These are phyloP conservation scores for Mycocentrospora acerina DNA, from an alignment of 2,329 filamentous ascomycete species.

Conservation along the genomic window DNA sequence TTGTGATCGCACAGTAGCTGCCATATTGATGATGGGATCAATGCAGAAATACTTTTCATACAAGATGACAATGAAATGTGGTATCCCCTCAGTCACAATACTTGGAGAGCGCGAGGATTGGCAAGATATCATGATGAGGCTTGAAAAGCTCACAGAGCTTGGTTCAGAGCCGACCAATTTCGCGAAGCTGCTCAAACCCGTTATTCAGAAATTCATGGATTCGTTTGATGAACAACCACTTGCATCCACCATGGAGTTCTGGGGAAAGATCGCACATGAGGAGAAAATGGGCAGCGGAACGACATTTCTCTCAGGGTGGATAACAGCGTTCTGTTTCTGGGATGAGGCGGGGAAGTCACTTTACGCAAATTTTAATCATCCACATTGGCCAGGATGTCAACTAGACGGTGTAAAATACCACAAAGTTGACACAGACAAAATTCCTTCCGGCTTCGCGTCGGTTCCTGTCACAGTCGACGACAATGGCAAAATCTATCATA, in stretches of 20 bases:
- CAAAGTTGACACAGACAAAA: slow-evolving; percentile 4
- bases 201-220: slow-evolving; percentile 13
- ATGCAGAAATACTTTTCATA: slow-evolving; percentile 21
- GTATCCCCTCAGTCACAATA: slow-evolving; percentile 21
- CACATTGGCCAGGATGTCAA: too few species aligned
- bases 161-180: slow-evolving; percentile 10
- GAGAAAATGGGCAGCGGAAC: slow-evolving; percentile 1
- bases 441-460: slow-evolving; percentile 7
- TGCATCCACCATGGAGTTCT: slow-evolving; percentile 10
- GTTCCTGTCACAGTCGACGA: slow-evolving; percentile 15
- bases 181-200: slow-evolving; percentile 8
- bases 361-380: too few species aligned
- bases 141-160: slow-evolving; percentile 13
- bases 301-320: slow-evolving; percentile 16
- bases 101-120: slow-evolving; percentile 19
- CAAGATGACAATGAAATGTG: slow-evolving; percentile 2
- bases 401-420: slow-evolving; percentile 8
- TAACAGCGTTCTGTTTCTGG: slow-evolving; percentile 24
- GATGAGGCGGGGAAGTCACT: slow-evolving; percentile 6
- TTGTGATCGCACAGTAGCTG: slow-evolving; percentile 11
- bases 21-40: slow-evolving; percentile 19
- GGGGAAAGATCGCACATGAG: slow-evolving; percentile 10
- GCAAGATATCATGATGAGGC: slow-evolving; percentile 13
- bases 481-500: slow-evolving; percentile 5
- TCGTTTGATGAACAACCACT: slow-evolving; percentile 10